phyloP scores from a whole-genome alignment of 352 stramenopile species.

The Phytophthora colocasiae region DNA sequence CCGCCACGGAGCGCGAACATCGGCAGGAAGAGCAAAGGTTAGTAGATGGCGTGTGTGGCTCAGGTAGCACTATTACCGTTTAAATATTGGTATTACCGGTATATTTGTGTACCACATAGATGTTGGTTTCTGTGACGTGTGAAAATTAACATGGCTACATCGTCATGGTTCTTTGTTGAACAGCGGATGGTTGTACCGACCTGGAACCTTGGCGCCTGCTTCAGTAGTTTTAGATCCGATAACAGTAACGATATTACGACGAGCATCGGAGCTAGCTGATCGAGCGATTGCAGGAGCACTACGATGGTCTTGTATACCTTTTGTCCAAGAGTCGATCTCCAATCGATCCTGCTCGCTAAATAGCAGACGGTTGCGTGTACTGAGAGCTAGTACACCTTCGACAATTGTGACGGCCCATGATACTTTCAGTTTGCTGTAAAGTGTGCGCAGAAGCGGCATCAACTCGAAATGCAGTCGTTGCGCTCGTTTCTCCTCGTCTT shows the following conservation, averaged over 20 bases:
- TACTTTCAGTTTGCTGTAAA: conserved; percentile 57
- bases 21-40: conserved; percentile 5
- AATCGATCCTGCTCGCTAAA: conserved; percentile 57
- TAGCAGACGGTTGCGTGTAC: conserved; percentile 57
- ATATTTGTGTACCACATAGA: not conserved
- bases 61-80: conserved; percentile 10
- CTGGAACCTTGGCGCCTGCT: conserved; percentile 63
- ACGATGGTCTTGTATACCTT: conserved; percentile 58
- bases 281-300: conserved; percentile 40
- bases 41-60: conserved; percentile 24
- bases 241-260: conserved; percentile 68
- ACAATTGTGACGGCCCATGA: conserved; percentile 71
- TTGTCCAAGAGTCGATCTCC: conserved; percentile 77
- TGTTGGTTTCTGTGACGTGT: conserved; percentile 11
- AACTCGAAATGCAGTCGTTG: conserved; percentile 42
- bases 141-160: conserved; percentile 11
- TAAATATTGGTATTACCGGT: conserved; percentile 6
- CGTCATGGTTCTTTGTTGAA: conserved; percentile 72
- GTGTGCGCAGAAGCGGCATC: conserved; percentile 70
- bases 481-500: conserved; percentile 8
- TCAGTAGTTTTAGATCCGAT: conserved; percentile 53
- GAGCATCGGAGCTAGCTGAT: conserved; percentile 58
- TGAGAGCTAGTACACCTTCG: conserved; percentile 60
- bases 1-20: conserved; percentile 62
- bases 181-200: conserved; percentile 74